Evolutionary conservation across 768 basidiomycete genomes (phyloP).

Genomic region (Russula abietina): DNA sequence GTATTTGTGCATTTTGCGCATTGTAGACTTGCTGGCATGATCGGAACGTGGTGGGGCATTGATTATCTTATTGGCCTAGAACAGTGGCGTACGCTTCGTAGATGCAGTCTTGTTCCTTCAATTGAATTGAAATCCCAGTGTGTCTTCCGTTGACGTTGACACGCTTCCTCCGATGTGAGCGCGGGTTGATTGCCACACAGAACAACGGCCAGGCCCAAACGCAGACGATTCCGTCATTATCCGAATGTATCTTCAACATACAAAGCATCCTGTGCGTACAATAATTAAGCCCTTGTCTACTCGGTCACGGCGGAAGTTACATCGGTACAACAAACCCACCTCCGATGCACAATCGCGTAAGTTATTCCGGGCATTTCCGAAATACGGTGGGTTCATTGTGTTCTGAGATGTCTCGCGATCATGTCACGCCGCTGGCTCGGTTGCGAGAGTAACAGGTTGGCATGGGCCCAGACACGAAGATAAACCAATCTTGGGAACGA

Average conservation of each 20-base stretch:
- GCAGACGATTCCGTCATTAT: not conserved
- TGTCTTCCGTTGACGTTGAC: not conserved
- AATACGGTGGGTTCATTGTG: not conserved
- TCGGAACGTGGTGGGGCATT: not conserved
- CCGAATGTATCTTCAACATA: not conserved
- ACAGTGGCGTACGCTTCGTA: not conserved
- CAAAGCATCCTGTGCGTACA: not conserved
- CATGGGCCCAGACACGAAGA: not conserved
- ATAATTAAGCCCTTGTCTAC: not conserved
- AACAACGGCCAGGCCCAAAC: not conserved
- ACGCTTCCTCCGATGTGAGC: constrained; percentile 8
- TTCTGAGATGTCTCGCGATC: not conserved
- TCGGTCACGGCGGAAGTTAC: not conserved
- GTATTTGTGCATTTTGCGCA: not conserved
- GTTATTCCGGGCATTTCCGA: not conserved
- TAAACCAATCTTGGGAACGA: not conserved
- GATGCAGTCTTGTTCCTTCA: not conserved
- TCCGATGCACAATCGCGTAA: not conserved
- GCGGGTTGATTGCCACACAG: not conserved
- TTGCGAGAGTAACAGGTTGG: not conserved
- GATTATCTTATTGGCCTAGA: not conserved
- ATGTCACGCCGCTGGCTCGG: not conserved
- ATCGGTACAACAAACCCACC: not conserved
- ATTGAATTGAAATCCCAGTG: too few species aligned
- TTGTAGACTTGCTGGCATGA: not conserved